Evolutionary conservation across 2,329 filamentous ascomycete genomes (phyloP).

Genomic region (Aspergillus sp.): DNA sequence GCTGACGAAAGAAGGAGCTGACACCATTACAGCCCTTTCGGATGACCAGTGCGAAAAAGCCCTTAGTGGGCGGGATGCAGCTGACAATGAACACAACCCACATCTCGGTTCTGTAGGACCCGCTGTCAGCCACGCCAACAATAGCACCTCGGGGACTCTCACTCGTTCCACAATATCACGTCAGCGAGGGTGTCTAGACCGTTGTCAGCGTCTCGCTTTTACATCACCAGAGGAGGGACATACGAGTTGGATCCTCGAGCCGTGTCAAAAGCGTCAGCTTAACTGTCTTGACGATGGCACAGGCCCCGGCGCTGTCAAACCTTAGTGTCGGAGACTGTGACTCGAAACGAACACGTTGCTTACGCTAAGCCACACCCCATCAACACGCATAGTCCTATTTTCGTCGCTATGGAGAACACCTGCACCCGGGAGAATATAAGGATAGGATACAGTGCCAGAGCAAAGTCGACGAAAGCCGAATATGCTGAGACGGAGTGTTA

Average conservation of each 20-base stretch:
- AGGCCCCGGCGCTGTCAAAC: constrained; percentile 14
- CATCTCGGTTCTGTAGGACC: constrained; percentile 17
- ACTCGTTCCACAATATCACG: constrained; percentile 18
- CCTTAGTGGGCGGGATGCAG: constrained; percentile 17
- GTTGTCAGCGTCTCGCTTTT: background rate
- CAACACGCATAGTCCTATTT: constrained; percentile 23
- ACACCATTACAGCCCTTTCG: background rate
- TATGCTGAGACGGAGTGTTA: constrained; percentile 6
- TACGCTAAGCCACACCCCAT: constrained; percentile 26
- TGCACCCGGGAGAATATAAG: constrained; percentile 19
- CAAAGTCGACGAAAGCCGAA: constrained; percentile 20
- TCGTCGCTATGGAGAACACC: constrained; percentile 13
- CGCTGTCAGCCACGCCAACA: background rate
- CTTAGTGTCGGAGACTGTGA: background rate
- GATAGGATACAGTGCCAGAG: constrained; percentile 21
- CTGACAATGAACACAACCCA: constrained; percentile 24
- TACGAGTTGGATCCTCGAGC: constrained; percentile 14
- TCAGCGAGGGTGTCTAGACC: constrained; percentile 11
- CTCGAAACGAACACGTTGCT: background rate
- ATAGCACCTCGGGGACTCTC: background rate
- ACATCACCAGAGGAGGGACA: background rate
- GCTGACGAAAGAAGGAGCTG: background rate
- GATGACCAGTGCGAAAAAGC: constrained; percentile 2
- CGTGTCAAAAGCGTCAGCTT: constrained; percentile 8
- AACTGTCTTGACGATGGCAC: constrained; percentile 17